Conservation (phyloP, 2,329 filamentous ascomycete genomes). For the Hypoxylon sp. region DNA sequence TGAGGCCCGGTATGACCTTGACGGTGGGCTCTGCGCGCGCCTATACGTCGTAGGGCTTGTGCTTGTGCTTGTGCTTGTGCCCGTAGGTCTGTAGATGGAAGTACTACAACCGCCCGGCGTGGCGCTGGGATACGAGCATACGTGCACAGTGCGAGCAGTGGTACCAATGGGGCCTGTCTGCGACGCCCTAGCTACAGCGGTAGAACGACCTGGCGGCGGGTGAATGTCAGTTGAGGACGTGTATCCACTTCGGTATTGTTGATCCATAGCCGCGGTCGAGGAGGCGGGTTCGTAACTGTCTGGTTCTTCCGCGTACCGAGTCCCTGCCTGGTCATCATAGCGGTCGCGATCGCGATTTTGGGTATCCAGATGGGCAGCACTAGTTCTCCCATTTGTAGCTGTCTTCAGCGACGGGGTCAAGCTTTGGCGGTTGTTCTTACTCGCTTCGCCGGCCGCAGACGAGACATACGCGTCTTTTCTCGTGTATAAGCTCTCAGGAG, state of each 20-base stretch:
- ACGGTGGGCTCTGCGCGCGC: conserved; percentile 25
- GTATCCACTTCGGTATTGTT: background rate
- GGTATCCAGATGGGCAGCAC: background rate
- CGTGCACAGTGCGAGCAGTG: background rate
- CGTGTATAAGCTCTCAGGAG: conserved; percentile 4
- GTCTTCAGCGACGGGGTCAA: conserved; percentile 2
- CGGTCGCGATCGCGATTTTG: background rate
- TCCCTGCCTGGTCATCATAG: conserved; percentile 3
- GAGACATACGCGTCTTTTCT: conserved; percentile 4
- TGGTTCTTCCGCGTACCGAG: conserved; percentile 2
- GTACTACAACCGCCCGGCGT: conserved; percentile 6
- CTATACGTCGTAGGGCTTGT: conserved; percentile 5
- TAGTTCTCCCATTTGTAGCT: background rate
- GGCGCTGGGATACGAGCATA: background rate
- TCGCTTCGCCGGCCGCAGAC: background rate
- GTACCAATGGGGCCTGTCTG: background rate
- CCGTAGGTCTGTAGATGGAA: conserved; percentile 6
- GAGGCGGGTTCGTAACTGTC: background rate
- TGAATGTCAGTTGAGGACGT: background rate
- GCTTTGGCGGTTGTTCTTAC: conserved; percentile 1
- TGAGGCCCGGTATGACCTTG: conserved; percentile 27
- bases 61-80: background rate
- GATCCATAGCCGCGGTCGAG: background rate
- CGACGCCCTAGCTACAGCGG: background rate
- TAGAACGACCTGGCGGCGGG: background rate